Evolutionary conservation across 1,284 basidiomycete genomes (phyloP), one percentile per base, ranked within the genome.

Genomic region (Inonotus hispidus): DNA sequence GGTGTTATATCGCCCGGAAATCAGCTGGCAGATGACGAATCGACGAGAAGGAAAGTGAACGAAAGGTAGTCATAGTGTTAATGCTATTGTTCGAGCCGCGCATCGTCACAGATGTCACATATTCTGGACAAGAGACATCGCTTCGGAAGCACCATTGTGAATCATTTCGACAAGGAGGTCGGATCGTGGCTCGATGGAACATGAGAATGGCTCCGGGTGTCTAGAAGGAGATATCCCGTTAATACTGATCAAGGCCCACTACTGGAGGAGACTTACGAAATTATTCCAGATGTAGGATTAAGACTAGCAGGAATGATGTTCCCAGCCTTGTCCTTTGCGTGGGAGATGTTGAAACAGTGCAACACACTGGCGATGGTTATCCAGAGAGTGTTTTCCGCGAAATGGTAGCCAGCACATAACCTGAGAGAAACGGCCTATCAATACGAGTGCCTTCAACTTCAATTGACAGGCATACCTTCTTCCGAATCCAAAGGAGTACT

Each of bases 401-500:
- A 55, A 45, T 38, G 25, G 13, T 19, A 21, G 3, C 56, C 56
- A 16, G 61, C 43, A 19, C 56, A 59, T 21, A 59, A 16, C 39
- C 56, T 63, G 16, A 25, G 58, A 3, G 5, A 6, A 49, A 56
- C n/a, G 10, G 41, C 19, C 16, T 19, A 14, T 35, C 23, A 6
- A 41, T 21, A 56, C 16, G n/a, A 27, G 13, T 39, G 5, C 14
- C 4, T 16, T 32, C 14, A 14, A 3, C 23, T 3, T 4, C 13
- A 29, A n/a, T 7, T n/a, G 0, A 3, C 43, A 37, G 2, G 23
- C 37, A 29, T 46, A 63, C 62, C 62, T n/a, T 39, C 62, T 45
- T 14, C 62, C 62, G 47, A 46, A 63, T 8, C 62, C 62, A 41
- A 63, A 63, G 1, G 45, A 45, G 38, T 49, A 47, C n/a, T 61